Evolutionary conservation across 345 rosid species (phyloP), one percentile per base, ranked within the genome.

Genomic region (Ceriops tagal): DNA sequence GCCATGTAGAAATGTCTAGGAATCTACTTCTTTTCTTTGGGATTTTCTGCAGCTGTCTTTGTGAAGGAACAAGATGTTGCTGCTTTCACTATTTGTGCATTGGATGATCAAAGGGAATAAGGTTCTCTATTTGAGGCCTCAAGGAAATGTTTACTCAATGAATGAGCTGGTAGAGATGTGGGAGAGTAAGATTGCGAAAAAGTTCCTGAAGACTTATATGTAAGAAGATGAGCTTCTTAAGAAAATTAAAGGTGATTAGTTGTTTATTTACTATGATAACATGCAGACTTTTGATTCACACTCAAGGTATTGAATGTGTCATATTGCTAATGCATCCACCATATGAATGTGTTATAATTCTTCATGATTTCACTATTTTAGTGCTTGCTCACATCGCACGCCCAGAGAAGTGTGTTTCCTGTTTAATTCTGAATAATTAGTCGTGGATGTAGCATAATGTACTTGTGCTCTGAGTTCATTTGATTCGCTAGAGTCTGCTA

Each of bases 51-150:
- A 89, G 98, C 84, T 63, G 91, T 92, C 71, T 74, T 89, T 66
- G 61, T 86, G 73, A 82, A 79, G 72, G 88, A 83, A 47, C 64
- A 74, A 46, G 96, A 90, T 78, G 90, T 86, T 68, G 95, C 86
- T 71, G 83, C 91, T 0, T 92, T 79, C 71, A 83, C 88, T 49
- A 64, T 88, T 55, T 75, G 73, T 62, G 72, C 92, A 35, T 65
- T 90, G 71, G 96, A 90, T 35, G 98, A 92, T 74, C 86, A 90
- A 1, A 81, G 79, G 31, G 79, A 88, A 90, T 66, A 88, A 85
- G 79, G 82, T 74, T 34, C 67, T 88, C 43, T 83, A 92, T 73
- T 65, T 92, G 70, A 85, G 91, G 71, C 96, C 95, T 3, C 83
- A 78, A 1, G 89, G 88, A 35, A 90, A 92, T 67, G 78, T 85